Evolutionary conservation across 2,329 filamentous ascomycete genomes (phyloP), one percentile per base, ranked within the genome.

Genomic region (Fusarium sp.): DNA sequence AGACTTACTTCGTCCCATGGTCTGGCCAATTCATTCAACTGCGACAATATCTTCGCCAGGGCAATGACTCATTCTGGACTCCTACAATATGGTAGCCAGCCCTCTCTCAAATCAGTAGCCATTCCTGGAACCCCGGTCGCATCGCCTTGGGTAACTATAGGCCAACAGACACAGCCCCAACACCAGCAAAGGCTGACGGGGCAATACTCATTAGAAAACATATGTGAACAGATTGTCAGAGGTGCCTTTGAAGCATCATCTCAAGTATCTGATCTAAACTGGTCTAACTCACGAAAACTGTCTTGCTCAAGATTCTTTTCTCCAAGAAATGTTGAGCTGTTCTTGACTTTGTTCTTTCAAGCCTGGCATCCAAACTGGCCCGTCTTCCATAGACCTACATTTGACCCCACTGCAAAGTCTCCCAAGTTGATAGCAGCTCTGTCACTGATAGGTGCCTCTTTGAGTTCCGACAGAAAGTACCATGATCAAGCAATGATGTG

Each of bases 361-460:
- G 57, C 68, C 8, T 73, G 72, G 72, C 51, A 68, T 12, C 70
- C 66, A 2, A 73, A 74, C 55, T 74, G 72, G 70, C 72, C 70
- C 0, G 49, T 74, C 20, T 60, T 74, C 31, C 72, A 74, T 13
- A 54, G 45, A 20, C 44, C 70, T 1, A 71, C 62, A 2, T 74
- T 74, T 22, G 10, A 48, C 22, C 6, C 51, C 3, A 17, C 33
- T 5, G 39, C 45, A 28, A 68, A 35, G 41, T 15, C 66, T 3
- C 49, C 66, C 8, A 26, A 38, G 13, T 13, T 74, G 0, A 54
- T 74, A 31, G 70, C 57, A 7, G 45, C 66, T 4, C n/a, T 74
- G 10, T 61, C 60, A 17, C 28, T 74, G 5, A 65, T 74, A 9
- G 70, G 70, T 2, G 70, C 72, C 3, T 60, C 56, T 2, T 5